A percentile compares a stretch with the other conserved stretches of the same genome.
These are phyloP conservation scores for Arachis hypogaea DNA, from an alignment of 306 rosid species.

Conservation along the genomic window DNA sequence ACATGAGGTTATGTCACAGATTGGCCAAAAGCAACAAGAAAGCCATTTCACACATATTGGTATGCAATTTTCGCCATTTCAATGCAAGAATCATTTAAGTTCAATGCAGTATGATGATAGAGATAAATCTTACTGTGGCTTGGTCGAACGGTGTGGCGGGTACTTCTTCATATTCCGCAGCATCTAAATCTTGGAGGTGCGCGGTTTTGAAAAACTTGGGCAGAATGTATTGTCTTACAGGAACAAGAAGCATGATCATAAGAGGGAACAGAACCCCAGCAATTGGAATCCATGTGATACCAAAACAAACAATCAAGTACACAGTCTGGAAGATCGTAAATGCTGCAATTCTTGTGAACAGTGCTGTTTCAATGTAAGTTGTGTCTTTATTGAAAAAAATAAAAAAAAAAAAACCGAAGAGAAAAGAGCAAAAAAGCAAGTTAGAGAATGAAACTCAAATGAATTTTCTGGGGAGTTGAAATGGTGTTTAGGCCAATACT, in stretches of 20 bases:
- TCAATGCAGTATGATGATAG: conserved; percentile 8
- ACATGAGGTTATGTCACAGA: conserved; percentile 1
- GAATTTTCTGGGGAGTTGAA: not conserved
- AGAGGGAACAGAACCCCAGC: conserved; percentile 84
- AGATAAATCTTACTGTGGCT: conserved; percentile 48
- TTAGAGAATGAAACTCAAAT: conserved; percentile 24
- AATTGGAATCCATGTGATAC: conserved; percentile 78
- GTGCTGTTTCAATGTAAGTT: conserved; percentile 72
- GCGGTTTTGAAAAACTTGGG: conserved; percentile 76
- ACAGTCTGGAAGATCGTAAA: conserved; percentile 70
- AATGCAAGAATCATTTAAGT: not conserved
- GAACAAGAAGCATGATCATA: conserved; percentile 88
- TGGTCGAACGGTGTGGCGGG: conserved; percentile 56
- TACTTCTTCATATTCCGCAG: conserved; percentile 77
- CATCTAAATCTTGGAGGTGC: conserved; percentile 83
- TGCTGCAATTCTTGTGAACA: conserved; percentile 69
- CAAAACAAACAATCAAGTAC: conserved; percentile 78
- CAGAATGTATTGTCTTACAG: conserved; percentile 79
- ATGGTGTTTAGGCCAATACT: conserved; percentile 47
- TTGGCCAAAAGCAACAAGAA: conserved; percentile 12
- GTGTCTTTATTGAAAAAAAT: conserved; percentile 65
- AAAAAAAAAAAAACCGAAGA: not conserved
- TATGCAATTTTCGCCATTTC: not conserved
- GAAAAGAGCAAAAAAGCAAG: not conserved
- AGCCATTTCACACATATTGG: not conserved